Percentiles rank a stretch among this genome's conserved stretches.
phyloP scores from a whole-genome alignment of 1,284 basidiomycete species.

The Albatrellus sp. region DNA sequence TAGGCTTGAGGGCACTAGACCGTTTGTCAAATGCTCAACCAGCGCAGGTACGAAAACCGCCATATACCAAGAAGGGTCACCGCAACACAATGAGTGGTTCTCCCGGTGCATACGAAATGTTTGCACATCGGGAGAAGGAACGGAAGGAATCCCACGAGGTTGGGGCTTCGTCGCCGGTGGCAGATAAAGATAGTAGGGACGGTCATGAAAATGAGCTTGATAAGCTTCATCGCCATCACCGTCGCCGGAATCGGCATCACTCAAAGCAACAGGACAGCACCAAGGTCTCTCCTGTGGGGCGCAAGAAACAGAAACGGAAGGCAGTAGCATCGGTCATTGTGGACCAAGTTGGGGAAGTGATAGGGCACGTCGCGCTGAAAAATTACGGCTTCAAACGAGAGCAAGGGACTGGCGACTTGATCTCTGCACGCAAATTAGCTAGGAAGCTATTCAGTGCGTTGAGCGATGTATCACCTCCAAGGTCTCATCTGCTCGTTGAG shows the following conservation, averaged over 20 bases:
- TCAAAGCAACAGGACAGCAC: slow-evolving; percentile 10
- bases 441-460: slow-evolving; percentile 62
- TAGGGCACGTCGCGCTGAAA: slow-evolving; percentile 62
- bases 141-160: background rate
- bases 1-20: slow-evolving; percentile 59
- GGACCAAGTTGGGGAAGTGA: slow-evolving; percentile 57
- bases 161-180: slow-evolving; percentile 3
- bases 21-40: slow-evolving; percentile 53
- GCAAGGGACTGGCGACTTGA: slow-evolving; percentile 41
- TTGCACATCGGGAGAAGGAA: slow-evolving; percentile 8
- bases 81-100: slow-evolving; percentile 15
- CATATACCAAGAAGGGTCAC: slow-evolving; percentile 24
- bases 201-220: slow-evolving; percentile 1
- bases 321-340: slow-evolving; percentile 54
- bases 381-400: slow-evolving; percentile 48
- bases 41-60: slow-evolving; percentile 18
- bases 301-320: slow-evolving; percentile 32
- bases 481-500: slow-evolving; percentile 52
- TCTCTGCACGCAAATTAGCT: slow-evolving; percentile 64
- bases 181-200: slow-evolving; percentile 10
- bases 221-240: no score
- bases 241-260: no score
- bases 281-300: slow-evolving; percentile 15
- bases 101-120: slow-evolving; percentile 20
- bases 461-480: slow-evolving; percentile 44